phyloP scores from a whole-genome alignment of 2,329 filamentous ascomycete genomes.

The Colletotrichum brevisporum region DNA sequence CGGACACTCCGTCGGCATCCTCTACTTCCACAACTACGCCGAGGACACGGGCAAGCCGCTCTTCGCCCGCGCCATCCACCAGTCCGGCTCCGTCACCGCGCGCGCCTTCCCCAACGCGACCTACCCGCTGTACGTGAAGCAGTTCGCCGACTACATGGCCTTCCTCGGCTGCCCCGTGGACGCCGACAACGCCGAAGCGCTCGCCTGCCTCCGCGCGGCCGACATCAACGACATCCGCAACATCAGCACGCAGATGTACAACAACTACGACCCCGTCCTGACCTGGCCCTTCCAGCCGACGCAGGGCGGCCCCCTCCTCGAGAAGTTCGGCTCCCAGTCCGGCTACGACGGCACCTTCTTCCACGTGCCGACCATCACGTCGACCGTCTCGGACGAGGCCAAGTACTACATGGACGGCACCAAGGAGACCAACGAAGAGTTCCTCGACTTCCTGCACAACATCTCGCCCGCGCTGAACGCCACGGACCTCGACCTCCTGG shows the following conservation, averaged over 20 bases:
- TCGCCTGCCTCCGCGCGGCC: constrained; percentile 67
- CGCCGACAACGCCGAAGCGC: constrained; percentile 62
- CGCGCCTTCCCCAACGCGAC: constrained; percentile 43
- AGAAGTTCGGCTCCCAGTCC: constrained; percentile 60
- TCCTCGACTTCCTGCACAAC: constrained; percentile 53
- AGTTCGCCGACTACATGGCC: constrained; percentile 67
- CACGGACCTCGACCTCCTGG: constrained; percentile 48
- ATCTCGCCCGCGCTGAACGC: constrained; percentile 49
- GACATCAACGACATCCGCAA: constrained; percentile 69
- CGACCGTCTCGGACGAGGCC: constrained; percentile 52
- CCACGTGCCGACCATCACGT: constrained; percentile 55
- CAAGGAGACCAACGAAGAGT: constrained; percentile 53
- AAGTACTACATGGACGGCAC: constrained; percentile 51
- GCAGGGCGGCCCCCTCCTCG: constrained; percentile 59
- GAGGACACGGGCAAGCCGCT: constrained; percentile 71
- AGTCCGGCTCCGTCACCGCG: constrained; percentile 66
- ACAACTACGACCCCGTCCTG: constrained; percentile 69
- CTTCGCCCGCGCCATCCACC: constrained; percentile 78
- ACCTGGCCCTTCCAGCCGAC: constrained; percentile 68
- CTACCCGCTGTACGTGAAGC: constrained; percentile 61
- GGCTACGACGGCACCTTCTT: constrained; percentile 55
- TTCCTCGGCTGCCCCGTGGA: constrained; percentile 66
- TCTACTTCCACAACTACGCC: constrained; percentile 73
- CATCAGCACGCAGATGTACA: constrained; percentile 69
- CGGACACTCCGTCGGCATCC: constrained; percentile 73